phyloP scores from a whole-genome alignment of 305 asterid species.

The Fraxinus floribunda region DNA sequence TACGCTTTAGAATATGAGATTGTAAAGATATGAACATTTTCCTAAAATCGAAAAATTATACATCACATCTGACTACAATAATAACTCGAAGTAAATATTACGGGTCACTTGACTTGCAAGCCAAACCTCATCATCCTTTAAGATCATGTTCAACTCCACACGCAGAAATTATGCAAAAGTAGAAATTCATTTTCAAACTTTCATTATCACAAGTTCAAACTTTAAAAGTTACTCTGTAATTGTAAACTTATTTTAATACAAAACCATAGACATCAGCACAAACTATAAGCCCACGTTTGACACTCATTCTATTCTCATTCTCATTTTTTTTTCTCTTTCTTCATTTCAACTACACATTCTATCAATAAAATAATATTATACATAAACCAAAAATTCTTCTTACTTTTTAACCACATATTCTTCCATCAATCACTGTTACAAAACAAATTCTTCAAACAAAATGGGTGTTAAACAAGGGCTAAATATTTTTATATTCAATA shows the following conservation, averaged over 20 bases:
- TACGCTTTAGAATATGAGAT: not conserved
- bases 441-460: no score
- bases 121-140: not conserved
- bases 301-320: no score
- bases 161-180: not conserved
- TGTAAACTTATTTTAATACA: not conserved
- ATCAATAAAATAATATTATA: no score
- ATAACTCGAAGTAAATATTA: not conserved
- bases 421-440: no score
- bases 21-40: not conserved
- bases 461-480: no score
- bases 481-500: no score
- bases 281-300: no score
- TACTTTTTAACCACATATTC: no score
- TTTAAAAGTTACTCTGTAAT: not conserved
- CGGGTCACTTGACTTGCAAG: not conserved
- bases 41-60: not conserved
- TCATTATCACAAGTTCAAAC: not conserved
- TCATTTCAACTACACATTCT: no score
- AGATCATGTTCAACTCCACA: not conserved
- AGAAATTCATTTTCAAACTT: not conserved
- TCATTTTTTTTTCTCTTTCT: no score
- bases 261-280: not conserved
- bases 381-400: no score
- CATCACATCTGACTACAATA: not conserved